phyloP scores from a whole-genome alignment of 495 filamentous ascomycete genomes.

The Penicillium longicatenatum region DNA sequence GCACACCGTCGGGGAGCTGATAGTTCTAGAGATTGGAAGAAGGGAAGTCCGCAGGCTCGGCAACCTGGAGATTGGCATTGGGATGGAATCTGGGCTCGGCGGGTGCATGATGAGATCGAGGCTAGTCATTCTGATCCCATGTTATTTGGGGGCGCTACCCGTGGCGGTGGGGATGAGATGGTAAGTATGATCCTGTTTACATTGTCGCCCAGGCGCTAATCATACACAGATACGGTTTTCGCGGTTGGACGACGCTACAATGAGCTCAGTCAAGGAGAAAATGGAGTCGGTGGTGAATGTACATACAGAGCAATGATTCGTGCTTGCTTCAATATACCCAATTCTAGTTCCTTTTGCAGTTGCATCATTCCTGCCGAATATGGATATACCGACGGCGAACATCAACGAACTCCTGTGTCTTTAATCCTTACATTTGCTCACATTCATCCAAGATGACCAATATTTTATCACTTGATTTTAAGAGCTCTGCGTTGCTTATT shows the following conservation, averaged over 20 bases:
- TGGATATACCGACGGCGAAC: conserved; percentile 1
- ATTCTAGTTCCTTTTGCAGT: conserved; percentile 7
- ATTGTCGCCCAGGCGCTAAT: conserved; percentile 13
- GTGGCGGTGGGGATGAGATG: conserved; percentile 65
- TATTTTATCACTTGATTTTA: conserved; percentile 34
- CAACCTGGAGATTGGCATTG: conserved; percentile 88
- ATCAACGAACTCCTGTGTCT: conserved; percentile 3
- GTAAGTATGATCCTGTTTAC: conserved; percentile 43
- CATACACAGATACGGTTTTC: conserved; percentile 65
- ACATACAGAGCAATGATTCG: conserved; percentile 25
- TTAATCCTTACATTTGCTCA: conserved; percentile 5
- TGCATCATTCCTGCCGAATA: conserved; percentile 9
- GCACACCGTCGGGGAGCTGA: conserved; percentile 54
- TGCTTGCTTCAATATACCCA: conserved; percentile 31
- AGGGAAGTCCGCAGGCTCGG: conserved; percentile 46
- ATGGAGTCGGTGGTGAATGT: conserved; percentile 54
- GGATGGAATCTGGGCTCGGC: conserved; percentile 91
- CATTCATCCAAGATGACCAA: conserved; percentile 31
- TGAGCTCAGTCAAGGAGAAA: conserved; percentile 61
- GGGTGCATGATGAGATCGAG: conserved; percentile 74
- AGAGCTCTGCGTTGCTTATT: conserved; percentile 44
- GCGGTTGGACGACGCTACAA: conserved; percentile 60
- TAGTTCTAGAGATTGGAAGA: conserved; percentile 25
- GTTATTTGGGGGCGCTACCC: conserved; percentile 64
- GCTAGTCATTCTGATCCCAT: conserved; percentile 75